Base-by-base conservation (phyloP, 495 filamentous ascomycete species). In the Aspergillus wentii region DNA sequence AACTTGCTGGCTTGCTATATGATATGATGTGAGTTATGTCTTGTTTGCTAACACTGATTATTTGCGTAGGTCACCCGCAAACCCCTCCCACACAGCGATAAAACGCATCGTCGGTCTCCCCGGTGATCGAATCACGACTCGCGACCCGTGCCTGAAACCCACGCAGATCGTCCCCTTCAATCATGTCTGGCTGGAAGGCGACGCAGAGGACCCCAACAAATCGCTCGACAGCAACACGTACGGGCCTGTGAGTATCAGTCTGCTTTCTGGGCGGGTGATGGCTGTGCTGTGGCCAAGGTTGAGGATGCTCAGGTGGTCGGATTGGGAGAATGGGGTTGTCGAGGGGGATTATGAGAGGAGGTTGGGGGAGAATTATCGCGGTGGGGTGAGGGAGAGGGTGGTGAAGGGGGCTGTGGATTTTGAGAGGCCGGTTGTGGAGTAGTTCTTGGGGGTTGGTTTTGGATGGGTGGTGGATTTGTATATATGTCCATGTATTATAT, bases 151-250 rank as follows among this genome's bases (percentile, higher is more conserved):
- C 52, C 69, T 79, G 19, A 63, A 74, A 18, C 40, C 57, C 2
- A 67, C 61, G 6, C 75, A 78, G 43, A 65, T 71, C 20, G 72
- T 91, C 10, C 84, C 85, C 0, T 66, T 66, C 26, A 83, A 83
- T 4, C 83, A 89, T 66, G 66, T 89, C 23, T 91, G 86, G 86
- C 67, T 91, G 13, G 84, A 89, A 51, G 86, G 85, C 1, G 86
- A 88, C 54, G 74, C 70, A 11, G 57, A 61, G 28, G 72, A 80
- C 42, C 68, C 62, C 18, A 41, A 47, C 11, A 63, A 72, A 43
- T 79, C 75, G 44, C 54, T 77, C 36, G 86, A 91, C 53, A 88
- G 83, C 51, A 88, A 88, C 61, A 70, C 69, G 17, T 88, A 86
- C 51, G 86, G 86, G 4, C 83, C 86, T 1, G 74, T 82, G 20